Evolutionary conservation across 257 asterid species (phyloP), one percentile per base, ranked within the genome.

Genomic region (Przewalskia tangutica): DNA sequence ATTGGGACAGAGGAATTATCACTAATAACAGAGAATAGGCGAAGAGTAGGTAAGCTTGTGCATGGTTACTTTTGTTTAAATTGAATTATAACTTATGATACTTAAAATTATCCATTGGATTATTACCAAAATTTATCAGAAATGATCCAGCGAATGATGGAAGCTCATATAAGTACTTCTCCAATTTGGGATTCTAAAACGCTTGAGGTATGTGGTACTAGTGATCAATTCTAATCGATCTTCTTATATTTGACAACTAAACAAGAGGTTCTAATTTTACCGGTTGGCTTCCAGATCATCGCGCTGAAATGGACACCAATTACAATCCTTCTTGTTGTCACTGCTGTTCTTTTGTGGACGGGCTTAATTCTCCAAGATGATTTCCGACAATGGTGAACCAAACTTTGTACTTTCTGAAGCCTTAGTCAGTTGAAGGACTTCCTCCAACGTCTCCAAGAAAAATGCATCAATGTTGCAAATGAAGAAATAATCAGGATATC

Each of bases 241-340:
- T 20, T 46, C 42, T 48, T 50, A 10, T 79, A 18, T 53, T 48
- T 56, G 63, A 32, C 6, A 9, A 59, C 38, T 32, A 16, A n/a
- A 4, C 46, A 55, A 56, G 14, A 67, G 66, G 40, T 8, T 70
- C 16, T 60, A 34, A 68, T 51, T 64, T 63, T 63, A 32, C 6
- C 10, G 40, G 13, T 2, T 48, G 23, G 1, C 8, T 12, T 73
- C 44, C 86, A 92, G 94, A 82, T 84, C 10, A 85, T 89, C 38
- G 91, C 97, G 60, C 79, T 87, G 85, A 89, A 89, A 86, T 89
- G 97, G 94, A 90, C 87, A 62, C 97, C 94, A 16, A 50, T 85
- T 10, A 87, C 89, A 9, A 56, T 89, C 18, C 65, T 87, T 56
- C 23, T 89, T 55, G 83, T 86, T n/a, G 89, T 88, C 56, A 84